Evolutionary conservation across 306 rosid genomes (phyloP), one percentile per base, ranked within the genome.

Genomic region (Prosopis cineraria): DNA sequence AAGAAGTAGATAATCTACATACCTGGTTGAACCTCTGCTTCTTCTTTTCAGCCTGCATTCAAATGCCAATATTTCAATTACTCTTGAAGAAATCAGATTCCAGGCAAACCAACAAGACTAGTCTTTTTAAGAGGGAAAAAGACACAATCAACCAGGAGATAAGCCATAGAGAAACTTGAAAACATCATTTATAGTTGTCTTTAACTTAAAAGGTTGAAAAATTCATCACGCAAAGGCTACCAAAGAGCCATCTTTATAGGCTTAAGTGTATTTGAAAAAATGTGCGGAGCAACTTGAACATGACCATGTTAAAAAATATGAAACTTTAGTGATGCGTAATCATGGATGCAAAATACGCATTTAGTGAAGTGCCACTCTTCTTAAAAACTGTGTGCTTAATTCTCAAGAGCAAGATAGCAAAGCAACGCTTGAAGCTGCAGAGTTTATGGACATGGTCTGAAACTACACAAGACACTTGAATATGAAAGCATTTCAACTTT

Each of bases 11-110:
- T 48, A 14, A 37, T 77, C 11, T 39, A 10, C 80, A 53, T 83
- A 93, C 97, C 97, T 70, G 84, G 60, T 87, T 86, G 33, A 68
- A 73, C 80, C 96, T 88, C 82, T 80, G 87, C 81, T 72, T 82
- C 72, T 79, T 70, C 34, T 34, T 79, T 58, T 89, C 89, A 55
- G 88, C 93, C 98, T 93, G 97, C 90, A 89, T 67, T 56, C 44
- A 74, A 31, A 75, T 29, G 41, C 47, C 64, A 50, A 41, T 56
- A 44, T n/a, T 76, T 77, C 81, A 83, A 65, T 79, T 62, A 62
- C 62, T 14, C 5, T 4, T 14, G 36, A 50, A 75, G 8, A 39
- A 50, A 84, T 52, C 40, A 71, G 65, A 73, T 74, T 78, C 24
- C 39, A 70, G 70, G 75, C 55, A 64, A 69, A 68, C 52, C 8